Conservation (phyloP, 441 rosid species). For the Populus hybrid region DNA sequence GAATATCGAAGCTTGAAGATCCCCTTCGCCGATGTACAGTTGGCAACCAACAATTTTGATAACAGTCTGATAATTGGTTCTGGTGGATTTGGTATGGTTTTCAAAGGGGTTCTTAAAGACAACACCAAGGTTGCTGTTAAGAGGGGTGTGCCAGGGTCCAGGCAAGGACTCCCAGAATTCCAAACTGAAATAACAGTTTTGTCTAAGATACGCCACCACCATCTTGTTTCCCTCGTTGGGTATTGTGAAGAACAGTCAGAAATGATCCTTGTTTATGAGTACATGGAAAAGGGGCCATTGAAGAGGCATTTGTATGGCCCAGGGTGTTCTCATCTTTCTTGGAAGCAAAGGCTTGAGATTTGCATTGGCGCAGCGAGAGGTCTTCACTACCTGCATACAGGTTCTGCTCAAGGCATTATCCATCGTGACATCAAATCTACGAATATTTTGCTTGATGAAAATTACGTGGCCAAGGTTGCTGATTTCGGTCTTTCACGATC, state of each 20-base stretch:
- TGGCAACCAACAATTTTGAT: constrained; percentile 74
- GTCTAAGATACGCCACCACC: constrained; percentile 80
- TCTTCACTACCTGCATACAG: constrained; percentile 88
- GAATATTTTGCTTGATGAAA: constrained; percentile 70
- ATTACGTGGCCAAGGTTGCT: constrained; percentile 76
- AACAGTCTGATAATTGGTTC: constrained; percentile 61
- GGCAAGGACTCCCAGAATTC: constrained; percentile 93
- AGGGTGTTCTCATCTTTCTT: constrained; percentile 46
- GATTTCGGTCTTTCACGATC: constrained; percentile 93
- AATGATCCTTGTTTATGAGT: constrained; percentile 86
- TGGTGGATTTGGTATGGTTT: constrained; percentile 93
- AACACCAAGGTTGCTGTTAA: constrained; percentile 75
- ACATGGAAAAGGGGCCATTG: constrained; percentile 85
- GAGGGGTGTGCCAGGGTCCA: constrained; percentile 78
- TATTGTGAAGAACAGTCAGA: constrained; percentile 91
- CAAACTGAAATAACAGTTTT: constrained; percentile 73
- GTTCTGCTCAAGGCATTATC: constrained; percentile 85
- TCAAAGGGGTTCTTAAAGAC: constrained; percentile 68
- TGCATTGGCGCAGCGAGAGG: constrained; percentile 94
- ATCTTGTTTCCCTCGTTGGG: constrained; percentile 85
- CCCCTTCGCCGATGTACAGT: constrained; percentile 59
- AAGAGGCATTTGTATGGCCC: constrained; percentile 73
- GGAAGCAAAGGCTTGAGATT: constrained; percentile 84
- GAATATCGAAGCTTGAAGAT: constrained; percentile 57
- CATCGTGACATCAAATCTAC: constrained; percentile 94